Evolutionary conservation across 2,329 filamentous ascomycete species (phyloP), one percentile per base, ranked within the genome.

Genomic region (Leptoxyphium fumago): DNA sequence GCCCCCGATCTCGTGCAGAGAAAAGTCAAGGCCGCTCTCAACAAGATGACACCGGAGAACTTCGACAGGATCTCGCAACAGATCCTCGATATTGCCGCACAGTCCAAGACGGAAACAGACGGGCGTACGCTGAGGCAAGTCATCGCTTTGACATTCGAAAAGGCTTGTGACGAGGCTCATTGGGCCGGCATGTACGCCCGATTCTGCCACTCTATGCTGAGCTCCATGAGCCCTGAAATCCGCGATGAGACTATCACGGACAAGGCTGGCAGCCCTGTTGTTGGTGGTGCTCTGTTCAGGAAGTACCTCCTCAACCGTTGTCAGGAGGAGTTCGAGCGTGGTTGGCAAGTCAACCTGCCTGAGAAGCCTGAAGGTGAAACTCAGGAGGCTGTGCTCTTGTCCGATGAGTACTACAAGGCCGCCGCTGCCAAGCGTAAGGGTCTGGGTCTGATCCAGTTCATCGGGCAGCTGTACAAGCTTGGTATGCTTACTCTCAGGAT

Each of bases 41-140:
- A 98, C 79, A 98, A 98, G 82, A 96, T 98, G 91, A 96, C 91
- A 0, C 91, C 91, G 0, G 91, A 98, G 69, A 98, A 96, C 61
- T 98, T 98, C 57, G 88, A 94, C 62, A 87, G 82, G 69, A 94
- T 98, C 54, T 78, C 91, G 6, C 84, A 88, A 49, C 87, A 95
- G 64, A 94, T 98, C 49, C 75, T 98, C 28, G 74, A 79, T 43
- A 98, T 98, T 61, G 87, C 89, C 26, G 83, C 78, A 17, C 91
- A 98, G 63, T 96, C 89, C 43, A 94, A 94, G 74, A 83, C 94
- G 55, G 91, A 98, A 68, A 77, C 77, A 17, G 91, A 98, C 57
- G 91, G 91, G 39, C 84, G 89, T 46, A 96, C 91, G 7, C 75
- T 98, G 42, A 84, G 91, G 56, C 91, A 98, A 66, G 89, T 98